Base-by-base conservation (phyloP, 106 monocot genomes). In the Alisma plantagoaquatica region DNA sequence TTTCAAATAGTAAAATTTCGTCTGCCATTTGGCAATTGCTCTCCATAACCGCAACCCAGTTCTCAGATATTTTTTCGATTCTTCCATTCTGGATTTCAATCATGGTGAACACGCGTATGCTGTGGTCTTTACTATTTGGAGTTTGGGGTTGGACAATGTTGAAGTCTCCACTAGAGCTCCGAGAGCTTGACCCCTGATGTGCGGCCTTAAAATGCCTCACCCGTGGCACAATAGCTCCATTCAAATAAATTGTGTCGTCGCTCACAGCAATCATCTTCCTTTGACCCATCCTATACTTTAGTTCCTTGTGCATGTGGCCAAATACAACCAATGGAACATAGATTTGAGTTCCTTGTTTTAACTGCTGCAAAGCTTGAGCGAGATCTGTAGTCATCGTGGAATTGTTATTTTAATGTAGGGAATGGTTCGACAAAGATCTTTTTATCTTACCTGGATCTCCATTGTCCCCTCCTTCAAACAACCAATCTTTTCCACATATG, bases 401-500 rank as follows among this genome's bases (percentile, higher is more conserved):
- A 22, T 29, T 27, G 8, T n/a, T n/a, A n/a, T n/a, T n/a, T n/a
- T n/a, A n/a, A n/a, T n/a, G n/a, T n/a, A n/a, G n/a, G n/a, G n/a
- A n/a, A n/a, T n/a, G n/a, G 48, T 7, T n/a, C 26, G 15, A 45
- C 23, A 41, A 32, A 14, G 6, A 20, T 16, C 28, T 23, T 35
- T 10, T 23, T 43, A 44, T 38, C 23, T 31, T 64, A 94, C 94
- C 87, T 70, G 80, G 70, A 71, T 94, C 94, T 1, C 94, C 94
- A 71, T 94, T 80, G 59, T 94, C 88, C 23, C 94, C 94, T 25
- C 84, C 94, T 29, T 57, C 75, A 44, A 32, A 51, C 43, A 80
- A 17, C 94, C 94, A 94, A 73, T 94, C 94, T 68, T 46, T 72
- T 33, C 94, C 94, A 53, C 88, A 96, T 8, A 88, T 96, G 54